A percentile compares a stretch with the other conserved stretches of the same genome.
phyloP scores from a whole-genome alignment of 345 rosid species.

The Kandelia obovata region DNA sequence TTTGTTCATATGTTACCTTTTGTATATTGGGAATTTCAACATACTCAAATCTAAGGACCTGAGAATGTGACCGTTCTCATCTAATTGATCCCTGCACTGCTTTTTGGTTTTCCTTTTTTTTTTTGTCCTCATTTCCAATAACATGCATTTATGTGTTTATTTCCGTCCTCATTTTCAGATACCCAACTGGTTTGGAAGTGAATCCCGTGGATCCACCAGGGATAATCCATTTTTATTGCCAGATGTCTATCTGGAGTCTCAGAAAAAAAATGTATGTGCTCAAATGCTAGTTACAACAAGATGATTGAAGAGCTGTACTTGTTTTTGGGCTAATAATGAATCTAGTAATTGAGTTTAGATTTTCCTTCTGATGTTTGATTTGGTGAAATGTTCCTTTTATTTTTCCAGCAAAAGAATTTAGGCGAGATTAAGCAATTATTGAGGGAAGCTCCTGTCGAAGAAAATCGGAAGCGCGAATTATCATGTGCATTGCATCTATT shows the following conservation, averaged over 20 bases:
- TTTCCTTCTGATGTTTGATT: constrained; percentile 1
- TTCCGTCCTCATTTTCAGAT: constrained; percentile 47
- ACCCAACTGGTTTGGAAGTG: constrained; percentile 87
- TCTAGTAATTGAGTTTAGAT: constrained; percentile 11
- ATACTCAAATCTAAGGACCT: no score
- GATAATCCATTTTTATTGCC: constrained; percentile 87
- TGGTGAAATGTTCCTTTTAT: not conserved
- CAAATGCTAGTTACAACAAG: constrained; percentile 9
- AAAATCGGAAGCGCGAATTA: constrained; percentile 77
- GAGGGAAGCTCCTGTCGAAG: constrained; percentile 79
- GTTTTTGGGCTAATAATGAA: not conserved
- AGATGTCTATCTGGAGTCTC: constrained; percentile 60
- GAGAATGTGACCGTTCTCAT: no score
- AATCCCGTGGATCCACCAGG: constrained; percentile 62
- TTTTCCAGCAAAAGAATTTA: constrained; percentile 64
- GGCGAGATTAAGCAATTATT: constrained; percentile 69
- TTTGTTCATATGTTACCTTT: not conserved
- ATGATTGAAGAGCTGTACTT: constrained; percentile 5
- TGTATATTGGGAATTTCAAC: no score
- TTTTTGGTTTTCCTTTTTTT: not conserved
- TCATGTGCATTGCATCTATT: constrained; percentile 82
- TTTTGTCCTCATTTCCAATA: not conserved
- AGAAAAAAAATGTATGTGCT: constrained; percentile 71
- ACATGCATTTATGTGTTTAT: not conserved
- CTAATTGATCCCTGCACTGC: not conserved